Evolutionary conservation across 2,329 filamentous ascomycete genomes (phyloP).

Genomic region (Colletotrichum musicola): DNA sequence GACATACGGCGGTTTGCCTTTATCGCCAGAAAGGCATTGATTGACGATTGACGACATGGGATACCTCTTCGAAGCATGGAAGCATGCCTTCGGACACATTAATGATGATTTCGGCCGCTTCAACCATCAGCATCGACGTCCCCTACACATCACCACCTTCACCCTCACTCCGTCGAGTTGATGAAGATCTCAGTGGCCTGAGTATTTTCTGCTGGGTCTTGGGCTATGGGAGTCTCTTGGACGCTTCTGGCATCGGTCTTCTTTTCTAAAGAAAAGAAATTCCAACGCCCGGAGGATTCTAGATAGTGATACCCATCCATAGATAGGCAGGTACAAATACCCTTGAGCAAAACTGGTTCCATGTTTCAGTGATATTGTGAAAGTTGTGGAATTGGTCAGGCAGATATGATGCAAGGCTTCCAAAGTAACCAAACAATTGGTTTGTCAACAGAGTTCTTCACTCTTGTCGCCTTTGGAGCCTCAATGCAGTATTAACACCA

Average conservation of each 20-base stretch:
- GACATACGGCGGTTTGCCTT: slow-evolving; percentile 35
- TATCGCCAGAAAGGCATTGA: slow-evolving; percentile 9
- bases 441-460: too few species aligned
- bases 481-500: too few species aligned
- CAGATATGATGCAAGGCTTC: too few species aligned
- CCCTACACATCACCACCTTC: neutral
- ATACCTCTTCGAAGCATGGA: slow-evolving; percentile 40
- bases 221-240: slow-evolving; percentile 27
- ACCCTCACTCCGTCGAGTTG: slow-evolving; percentile 15
- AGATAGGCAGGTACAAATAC: slow-evolving; percentile 28
- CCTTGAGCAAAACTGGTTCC: slow-evolving; percentile 25
- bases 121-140: slow-evolving; percentile 24
- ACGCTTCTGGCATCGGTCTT: slow-evolving; percentile 29
- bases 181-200: slow-evolving; percentile 25
- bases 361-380: neutral
- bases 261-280: too few species aligned
- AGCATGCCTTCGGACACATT: slow-evolving; percentile 39
- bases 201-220: slow-evolving; percentile 22
- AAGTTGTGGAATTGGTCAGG: neutral
- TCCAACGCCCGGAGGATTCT: slow-evolving; percentile 25
- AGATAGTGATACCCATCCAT: slow-evolving; percentile 33
- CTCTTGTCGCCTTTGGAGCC: too few species aligned
- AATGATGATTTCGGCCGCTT: slow-evolving; percentile 35
- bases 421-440: too few species aligned
- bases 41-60: slow-evolving; percentile 36